These are phyloP conservation scores for Aureobasidium sp. DNA, from an alignment of 2,329 filamentous ascomycete species.

Conservation along the genomic window DNA sequence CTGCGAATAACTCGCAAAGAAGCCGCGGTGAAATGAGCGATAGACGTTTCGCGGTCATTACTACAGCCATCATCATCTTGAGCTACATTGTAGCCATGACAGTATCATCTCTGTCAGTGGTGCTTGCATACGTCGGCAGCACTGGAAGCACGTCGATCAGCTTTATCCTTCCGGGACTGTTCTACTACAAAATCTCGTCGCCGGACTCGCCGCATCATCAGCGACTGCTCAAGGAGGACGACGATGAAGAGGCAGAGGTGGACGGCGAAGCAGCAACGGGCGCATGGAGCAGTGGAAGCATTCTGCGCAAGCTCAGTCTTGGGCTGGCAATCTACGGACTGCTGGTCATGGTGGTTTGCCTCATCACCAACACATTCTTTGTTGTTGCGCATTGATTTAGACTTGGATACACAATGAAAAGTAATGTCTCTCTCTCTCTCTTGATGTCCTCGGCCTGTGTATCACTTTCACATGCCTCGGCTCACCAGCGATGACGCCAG, in stretches of 20 bases:
- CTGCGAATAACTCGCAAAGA: slow-evolving; percentile 6
- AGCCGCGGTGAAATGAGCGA: slow-evolving; percentile 63
- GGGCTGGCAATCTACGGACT: slow-evolving; percentile 75
- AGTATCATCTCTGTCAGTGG: slow-evolving; percentile 79
- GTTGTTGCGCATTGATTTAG: slow-evolving; percentile 51
- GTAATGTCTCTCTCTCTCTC: not conserved
- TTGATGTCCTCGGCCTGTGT: not conserved
- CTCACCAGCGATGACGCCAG: not conserved
- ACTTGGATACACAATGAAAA: not conserved
- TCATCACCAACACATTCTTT: slow-evolving; percentile 80
- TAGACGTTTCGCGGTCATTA: slow-evolving; percentile 79
- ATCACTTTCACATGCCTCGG: slow-evolving; percentile 6
- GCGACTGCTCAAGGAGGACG: slow-evolving; percentile 80
- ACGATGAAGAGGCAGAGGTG: slow-evolving; percentile 63
- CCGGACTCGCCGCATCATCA: slow-evolving; percentile 84
- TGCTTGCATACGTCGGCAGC: slow-evolving; percentile 89
- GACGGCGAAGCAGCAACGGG: slow-evolving; percentile 28
- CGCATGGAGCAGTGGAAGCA: slow-evolving; percentile 38
- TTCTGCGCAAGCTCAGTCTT: slow-evolving; percentile 65
- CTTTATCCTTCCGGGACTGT: slow-evolving; percentile 91
- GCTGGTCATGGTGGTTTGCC: slow-evolving; percentile 81
- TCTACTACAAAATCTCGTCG: slow-evolving; percentile 97
- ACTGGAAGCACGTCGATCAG: slow-evolving; percentile 94
- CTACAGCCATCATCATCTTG: slow-evolving; percentile 73
- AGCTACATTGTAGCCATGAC: slow-evolving; percentile 87